phyloP scores from a whole-genome alignment of 2,329 filamentous ascomycete species.

The Clonostachys sp. region DNA sequence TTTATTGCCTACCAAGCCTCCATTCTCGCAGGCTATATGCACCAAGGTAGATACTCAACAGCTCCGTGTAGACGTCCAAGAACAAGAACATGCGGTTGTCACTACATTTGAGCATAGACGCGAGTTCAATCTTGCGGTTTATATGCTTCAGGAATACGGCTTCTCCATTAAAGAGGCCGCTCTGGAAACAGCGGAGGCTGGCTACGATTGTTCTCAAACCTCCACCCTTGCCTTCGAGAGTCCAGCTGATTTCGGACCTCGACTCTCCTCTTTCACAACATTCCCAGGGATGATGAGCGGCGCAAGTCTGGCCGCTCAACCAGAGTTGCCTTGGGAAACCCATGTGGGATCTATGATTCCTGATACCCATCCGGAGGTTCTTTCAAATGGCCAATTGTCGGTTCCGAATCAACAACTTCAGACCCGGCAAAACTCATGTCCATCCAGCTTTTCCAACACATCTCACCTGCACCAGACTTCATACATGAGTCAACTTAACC shows the following conservation, averaged over 20 bases:
- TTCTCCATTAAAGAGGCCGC: conserved; percentile 11
- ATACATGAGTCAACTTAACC: conserved; percentile 9
- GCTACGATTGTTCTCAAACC: too few relatives aligned
- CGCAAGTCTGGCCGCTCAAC: too few relatives aligned
- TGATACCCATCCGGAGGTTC: too few relatives aligned
- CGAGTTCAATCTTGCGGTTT: conserved; percentile 23
- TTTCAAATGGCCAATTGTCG: too few relatives aligned
- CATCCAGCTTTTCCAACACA: background rate
- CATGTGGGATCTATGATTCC: too few relatives aligned
- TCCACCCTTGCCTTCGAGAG: background rate
- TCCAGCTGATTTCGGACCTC: conserved; percentile 7
- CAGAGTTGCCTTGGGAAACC: too few relatives aligned
- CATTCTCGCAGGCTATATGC: conserved; percentile 9
- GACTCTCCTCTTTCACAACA: conserved; percentile 16
- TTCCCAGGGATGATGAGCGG: background rate
- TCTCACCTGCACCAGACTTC: background rate
- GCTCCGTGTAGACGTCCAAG: conserved; percentile 16
- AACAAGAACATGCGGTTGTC: conserved; percentile 14
- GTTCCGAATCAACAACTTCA: too few relatives aligned
- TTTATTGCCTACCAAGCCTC: conserved; percentile 5
- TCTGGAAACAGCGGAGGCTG: too few relatives aligned
- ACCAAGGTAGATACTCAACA: conserved; percentile 9
- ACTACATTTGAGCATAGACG: conserved; percentile 19
- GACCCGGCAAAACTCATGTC: background rate
- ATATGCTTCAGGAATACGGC: conserved; percentile 20